phyloP scores from a whole-genome alignment of 2,329 filamentous ascomycete genomes.

The Hypoxylon sp. region DNA sequence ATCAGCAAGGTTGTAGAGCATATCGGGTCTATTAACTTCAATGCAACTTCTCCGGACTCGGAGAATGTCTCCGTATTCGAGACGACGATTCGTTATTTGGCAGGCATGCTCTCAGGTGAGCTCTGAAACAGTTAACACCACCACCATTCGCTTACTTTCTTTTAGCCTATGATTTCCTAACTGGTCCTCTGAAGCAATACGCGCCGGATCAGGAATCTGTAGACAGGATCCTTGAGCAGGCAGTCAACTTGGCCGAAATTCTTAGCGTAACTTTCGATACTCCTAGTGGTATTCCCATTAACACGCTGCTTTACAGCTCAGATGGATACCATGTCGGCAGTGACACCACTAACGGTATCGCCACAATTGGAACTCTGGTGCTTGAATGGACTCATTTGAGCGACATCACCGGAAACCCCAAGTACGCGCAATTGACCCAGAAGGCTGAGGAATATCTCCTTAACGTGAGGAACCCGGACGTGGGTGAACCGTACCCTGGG shows the following conservation, averaged over 20 bases:
- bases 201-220: slow-evolving; percentile 63
- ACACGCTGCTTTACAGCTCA: slow-evolving; percentile 73
- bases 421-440: slow-evolving; percentile 77
- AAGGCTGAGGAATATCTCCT: slow-evolving; percentile 79
- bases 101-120: slow-evolving; percentile 80
- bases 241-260: slow-evolving; percentile 77
- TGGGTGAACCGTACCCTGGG: slow-evolving; percentile 81
- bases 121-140: slow-evolving; percentile 15
- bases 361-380: slow-evolving; percentile 82
- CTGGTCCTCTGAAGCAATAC: slow-evolving; percentile 71
- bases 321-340: slow-evolving; percentile 62
- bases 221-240: slow-evolving; percentile 74
- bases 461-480: slow-evolving; percentile 69
- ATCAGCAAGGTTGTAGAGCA: slow-evolving; percentile 80
- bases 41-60: slow-evolving; percentile 65
- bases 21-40: slow-evolving; percentile 80
- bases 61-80: slow-evolving; percentile 82
- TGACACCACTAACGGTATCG: slow-evolving; percentile 76
- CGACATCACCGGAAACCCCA: slow-evolving; percentile 77
- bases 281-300: slow-evolving; percentile 79
- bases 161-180: slow-evolving; percentile 78
- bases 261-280: slow-evolving; percentile 86
- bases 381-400: slow-evolving; percentile 88
- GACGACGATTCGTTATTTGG: slow-evolving; percentile 90
- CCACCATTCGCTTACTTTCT: slow-evolving; percentile 30